Conservation (phyloP, 306 rosid genomes). For the Hippophae gyantsensis region DNA sequence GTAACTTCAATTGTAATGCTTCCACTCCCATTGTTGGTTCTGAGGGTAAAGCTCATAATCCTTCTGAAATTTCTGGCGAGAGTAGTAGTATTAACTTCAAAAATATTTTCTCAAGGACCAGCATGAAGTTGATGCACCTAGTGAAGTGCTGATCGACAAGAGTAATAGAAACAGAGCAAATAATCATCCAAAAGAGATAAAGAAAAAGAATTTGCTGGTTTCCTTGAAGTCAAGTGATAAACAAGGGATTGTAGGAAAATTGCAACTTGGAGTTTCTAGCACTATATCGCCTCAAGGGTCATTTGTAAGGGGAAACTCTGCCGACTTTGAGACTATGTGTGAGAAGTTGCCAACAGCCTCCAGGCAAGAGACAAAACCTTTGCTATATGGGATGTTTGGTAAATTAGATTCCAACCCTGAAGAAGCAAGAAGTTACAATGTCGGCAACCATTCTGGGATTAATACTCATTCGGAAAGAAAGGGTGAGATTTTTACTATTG, state of each 20-base stretch:
- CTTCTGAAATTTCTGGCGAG: constrained; percentile 7
- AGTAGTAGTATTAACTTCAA: constrained; percentile 6
- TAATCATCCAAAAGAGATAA: constrained; percentile 12
- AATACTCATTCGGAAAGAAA: too few relatives aligned
- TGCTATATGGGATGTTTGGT: neutral
- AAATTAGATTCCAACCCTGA: too few relatives aligned
- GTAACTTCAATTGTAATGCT: constrained; percentile 7
- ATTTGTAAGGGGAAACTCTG: constrained; percentile 16
- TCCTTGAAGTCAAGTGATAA: constrained; percentile 9
- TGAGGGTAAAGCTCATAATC: constrained; percentile 12
- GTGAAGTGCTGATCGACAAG: constrained; percentile 17
- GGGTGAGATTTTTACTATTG: too few relatives aligned
- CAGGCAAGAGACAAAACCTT: constrained; percentile 19
- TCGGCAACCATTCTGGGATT: too few relatives aligned
- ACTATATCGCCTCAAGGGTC: constrained; percentile 12
- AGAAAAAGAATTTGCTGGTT: constrained; percentile 13
- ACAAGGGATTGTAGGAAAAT: constrained; percentile 11
- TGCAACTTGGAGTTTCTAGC: constrained; percentile 12
- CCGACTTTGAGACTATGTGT: constrained; percentile 18
- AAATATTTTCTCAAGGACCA: constrained; percentile 12
- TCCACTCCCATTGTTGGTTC: constrained; percentile 3
- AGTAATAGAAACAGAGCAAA: constrained; percentile 4
- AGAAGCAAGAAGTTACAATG: too few relatives aligned
- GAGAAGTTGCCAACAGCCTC: constrained; percentile 24
- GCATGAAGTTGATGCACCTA: constrained; percentile 18